These are phyloP conservation scores for Quercus alba DNA, from an alignment of 306 rosid genomes.

Conservation along the genomic window DNA sequence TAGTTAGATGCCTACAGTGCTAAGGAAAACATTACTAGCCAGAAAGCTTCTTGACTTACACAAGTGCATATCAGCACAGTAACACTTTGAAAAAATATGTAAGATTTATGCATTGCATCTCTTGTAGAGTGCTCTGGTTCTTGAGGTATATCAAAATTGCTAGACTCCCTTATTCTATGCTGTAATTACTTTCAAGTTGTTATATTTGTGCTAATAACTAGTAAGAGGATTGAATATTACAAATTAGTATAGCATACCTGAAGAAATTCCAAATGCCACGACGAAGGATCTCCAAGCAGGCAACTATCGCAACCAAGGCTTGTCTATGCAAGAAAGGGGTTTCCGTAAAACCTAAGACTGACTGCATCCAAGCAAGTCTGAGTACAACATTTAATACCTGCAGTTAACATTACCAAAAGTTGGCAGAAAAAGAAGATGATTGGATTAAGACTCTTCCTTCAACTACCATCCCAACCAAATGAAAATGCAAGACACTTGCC, in stretches of 20 bases:
- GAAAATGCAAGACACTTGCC: slow-evolving; percentile 23
- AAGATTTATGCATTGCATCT: background rate
- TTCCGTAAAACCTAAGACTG: slow-evolving; percentile 51
- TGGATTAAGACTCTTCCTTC: background rate
- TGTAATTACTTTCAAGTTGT: no score
- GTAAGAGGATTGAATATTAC: background rate
- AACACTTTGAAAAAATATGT: no score
- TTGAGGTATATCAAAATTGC: background rate
- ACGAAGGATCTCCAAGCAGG: slow-evolving; percentile 73
- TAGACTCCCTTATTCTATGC: no score
- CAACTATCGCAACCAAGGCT: slow-evolving; percentile 56
- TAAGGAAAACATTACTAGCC: no score
- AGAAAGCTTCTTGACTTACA: background rate
- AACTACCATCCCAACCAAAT: background rate
- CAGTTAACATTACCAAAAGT: slow-evolving; percentile 8
- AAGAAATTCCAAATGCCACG: slow-evolving; percentile 92
- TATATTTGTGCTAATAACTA: no score
- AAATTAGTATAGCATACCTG: slow-evolving; percentile 39
- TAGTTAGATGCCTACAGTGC: no score
- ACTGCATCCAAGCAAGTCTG: slow-evolving; percentile 76
- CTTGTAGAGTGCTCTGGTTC: background rate
- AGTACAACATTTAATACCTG: slow-evolving; percentile 68
- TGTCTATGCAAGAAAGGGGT: slow-evolving; percentile 56
- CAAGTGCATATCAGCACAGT: background rate
- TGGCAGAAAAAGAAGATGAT: background rate